phyloP scores from a whole-genome alignment of 345 rosid genomes.

The Toxicodendron radicans region DNA sequence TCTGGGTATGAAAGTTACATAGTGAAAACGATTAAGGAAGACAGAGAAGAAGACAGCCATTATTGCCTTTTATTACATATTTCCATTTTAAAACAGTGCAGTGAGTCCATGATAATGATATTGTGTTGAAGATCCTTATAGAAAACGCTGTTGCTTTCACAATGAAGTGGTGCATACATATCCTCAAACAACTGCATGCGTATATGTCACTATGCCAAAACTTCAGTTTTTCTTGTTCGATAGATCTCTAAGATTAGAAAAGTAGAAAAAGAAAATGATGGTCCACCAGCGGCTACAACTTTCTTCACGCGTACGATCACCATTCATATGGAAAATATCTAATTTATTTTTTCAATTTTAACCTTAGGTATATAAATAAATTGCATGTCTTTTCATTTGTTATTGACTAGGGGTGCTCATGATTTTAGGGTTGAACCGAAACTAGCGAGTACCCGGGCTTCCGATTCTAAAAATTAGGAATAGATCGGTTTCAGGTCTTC shows the following conservation, averaged over 20 bases:
- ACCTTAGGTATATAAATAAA: not conserved
- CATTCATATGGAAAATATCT: not conserved
- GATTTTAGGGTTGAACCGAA: too few species aligned
- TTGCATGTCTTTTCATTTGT: not conserved
- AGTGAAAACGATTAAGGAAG: too few species aligned
- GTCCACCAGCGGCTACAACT: not conserved
- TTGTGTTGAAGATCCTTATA: not conserved
- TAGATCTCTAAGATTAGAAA: not conserved
- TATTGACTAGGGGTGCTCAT: too few species aligned
- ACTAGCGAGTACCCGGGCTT: too few species aligned
- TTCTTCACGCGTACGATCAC: not conserved
- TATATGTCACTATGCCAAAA: not conserved
- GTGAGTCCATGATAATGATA: not conserved
- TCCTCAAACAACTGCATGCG: conserved; percentile 2
- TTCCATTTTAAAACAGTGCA: not conserved
- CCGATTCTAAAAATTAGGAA: too few species aligned
- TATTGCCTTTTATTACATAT: not conserved
- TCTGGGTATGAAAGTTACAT: too few species aligned
- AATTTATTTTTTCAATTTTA: not conserved
- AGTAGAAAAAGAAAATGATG: not conserved
- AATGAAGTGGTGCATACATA: not conserved
- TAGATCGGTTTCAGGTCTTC: too few species aligned
- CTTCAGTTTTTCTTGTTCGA: not conserved
- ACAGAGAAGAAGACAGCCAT: too few species aligned
- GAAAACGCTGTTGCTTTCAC: not conserved